A percentile compares a stretch with the other conserved stretches of the same genome.
These are phyloP conservation scores for Salix koriyanagi DNA, from an alignment of 345 rosid genomes.

Conservation along the genomic window DNA sequence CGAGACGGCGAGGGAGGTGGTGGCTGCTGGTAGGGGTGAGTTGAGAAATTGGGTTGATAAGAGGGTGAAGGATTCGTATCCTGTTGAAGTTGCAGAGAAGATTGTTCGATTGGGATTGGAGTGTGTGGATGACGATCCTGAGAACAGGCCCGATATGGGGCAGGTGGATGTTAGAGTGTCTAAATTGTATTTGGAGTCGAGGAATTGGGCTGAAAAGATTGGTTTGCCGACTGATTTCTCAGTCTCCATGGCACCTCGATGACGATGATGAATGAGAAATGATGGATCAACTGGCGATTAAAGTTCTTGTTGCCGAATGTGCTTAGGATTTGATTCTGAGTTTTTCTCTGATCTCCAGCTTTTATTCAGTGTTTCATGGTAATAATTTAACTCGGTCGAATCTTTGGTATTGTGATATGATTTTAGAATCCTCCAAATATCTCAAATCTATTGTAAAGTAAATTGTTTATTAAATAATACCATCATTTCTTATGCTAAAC, in stretches of 20 bases:
- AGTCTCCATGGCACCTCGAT: conserved; percentile 27
- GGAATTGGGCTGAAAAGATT: conserved; percentile 25
- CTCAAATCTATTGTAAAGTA: too few relatives aligned
- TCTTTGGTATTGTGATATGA: too few relatives aligned
- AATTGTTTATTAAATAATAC: too few relatives aligned
- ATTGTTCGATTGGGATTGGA: conserved; percentile 21
- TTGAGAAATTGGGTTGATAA: conserved; percentile 31
- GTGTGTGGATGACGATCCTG: conserved; percentile 26
- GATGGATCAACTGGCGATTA: background rate
- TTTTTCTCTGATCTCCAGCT: background rate
- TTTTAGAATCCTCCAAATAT: too few relatives aligned
- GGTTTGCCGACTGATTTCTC: conserved; percentile 30
- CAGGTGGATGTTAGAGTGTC: conserved; percentile 25
- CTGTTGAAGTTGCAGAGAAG: conserved; percentile 29
- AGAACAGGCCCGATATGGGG: conserved; percentile 29
- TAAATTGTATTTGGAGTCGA: conserved; percentile 26
- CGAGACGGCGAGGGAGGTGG: conserved; percentile 21
- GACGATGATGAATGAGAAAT: background rate
- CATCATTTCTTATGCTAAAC: too few relatives aligned
- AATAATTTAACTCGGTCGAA: too few relatives aligned
- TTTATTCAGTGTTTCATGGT: background rate
- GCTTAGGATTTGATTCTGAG: too few relatives aligned
- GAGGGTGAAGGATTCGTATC: conserved; percentile 30
- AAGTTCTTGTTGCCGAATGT: background rate
- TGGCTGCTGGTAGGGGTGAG: conserved; percentile 6